Percentiles rank a stretch among this genome's conserved stretches.
These are phyloP conservation scores for Boechera divaricarpa DNA, from an alignment of 345 rosid species.

Conservation along the genomic window DNA sequence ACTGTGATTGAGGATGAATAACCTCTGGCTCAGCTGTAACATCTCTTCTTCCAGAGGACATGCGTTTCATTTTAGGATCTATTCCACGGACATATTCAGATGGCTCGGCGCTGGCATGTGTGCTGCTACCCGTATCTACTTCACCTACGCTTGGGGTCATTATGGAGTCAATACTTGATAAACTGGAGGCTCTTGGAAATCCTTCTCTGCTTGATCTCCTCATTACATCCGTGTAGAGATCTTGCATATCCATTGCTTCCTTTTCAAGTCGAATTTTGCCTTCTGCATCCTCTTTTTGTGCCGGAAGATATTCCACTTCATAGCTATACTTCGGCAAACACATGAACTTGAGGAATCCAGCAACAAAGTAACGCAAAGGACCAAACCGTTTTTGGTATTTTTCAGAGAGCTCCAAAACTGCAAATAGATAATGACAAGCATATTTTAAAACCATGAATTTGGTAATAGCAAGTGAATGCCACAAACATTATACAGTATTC, in stretches of 20 bases:
- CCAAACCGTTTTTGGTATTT: conserved; percentile 94
- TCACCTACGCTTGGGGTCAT: conserved; percentile 91
- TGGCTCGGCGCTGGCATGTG: conserved; percentile 87
- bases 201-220: conserved; percentile 81
- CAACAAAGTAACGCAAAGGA: conserved; percentile 94
- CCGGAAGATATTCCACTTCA: conserved; percentile 96
- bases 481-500: conserved; percentile 15
- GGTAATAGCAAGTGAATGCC: conserved; percentile 7
- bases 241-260: conserved; percentile 75
- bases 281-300: conserved; percentile 69
- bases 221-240: conserved; percentile 82
- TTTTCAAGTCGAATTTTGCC: conserved; percentile 54
- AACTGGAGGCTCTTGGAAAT: conserved; percentile 95
- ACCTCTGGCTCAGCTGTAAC: conserved; percentile 80
- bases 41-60: conserved; percentile 83
- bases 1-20: conserved; percentile 81
- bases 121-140: conserved; percentile 70
- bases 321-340: conserved; percentile 96
- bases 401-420: conserved; percentile 96
- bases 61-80: conserved; percentile 86
- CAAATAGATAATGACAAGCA: conserved; percentile 43
- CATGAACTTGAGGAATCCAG: conserved; percentile 92
- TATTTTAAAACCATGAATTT: conserved; percentile 4
- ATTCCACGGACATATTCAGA: conserved; percentile 94
- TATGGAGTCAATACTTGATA: conserved; percentile 94